Percentiles rank a stretch among this genome's conserved stretches.
Conservation (phyloP, 306 rosid genomes). For the Datisca glomerata region DNA sequence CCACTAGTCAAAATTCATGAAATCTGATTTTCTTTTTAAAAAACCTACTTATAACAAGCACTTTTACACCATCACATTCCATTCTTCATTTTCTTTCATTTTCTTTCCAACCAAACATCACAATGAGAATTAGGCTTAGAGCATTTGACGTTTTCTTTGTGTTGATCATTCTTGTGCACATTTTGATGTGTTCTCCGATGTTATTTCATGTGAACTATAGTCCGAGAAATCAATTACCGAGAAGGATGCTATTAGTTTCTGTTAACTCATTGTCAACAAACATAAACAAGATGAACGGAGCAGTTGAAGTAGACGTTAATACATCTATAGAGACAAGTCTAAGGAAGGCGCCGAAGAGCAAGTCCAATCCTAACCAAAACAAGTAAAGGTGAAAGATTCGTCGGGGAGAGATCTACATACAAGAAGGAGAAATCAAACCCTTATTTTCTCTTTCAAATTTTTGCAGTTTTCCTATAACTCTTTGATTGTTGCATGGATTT, state of each 20-base stretch:
- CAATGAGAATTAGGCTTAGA: neutral
- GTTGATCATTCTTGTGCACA: neutral
- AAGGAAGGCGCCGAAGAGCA: slow-evolving; percentile 2
- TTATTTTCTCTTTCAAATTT: neutral
- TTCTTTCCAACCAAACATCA: neutral
- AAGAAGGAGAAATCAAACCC: neutral
- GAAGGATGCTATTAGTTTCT: slow-evolving; percentile 1
- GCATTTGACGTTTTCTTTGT: neutral
- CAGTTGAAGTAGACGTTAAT: too few relatives aligned
- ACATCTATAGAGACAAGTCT: neutral
- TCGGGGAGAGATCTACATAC: neutral
- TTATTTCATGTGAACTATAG: too few relatives aligned
- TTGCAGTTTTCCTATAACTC: neutral
- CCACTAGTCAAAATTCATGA: too few relatives aligned
- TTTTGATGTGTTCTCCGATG: neutral
- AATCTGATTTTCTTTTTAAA: too few relatives aligned
- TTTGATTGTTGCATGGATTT: neutral
- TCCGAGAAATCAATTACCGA: too few relatives aligned
- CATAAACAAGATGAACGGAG: neutral
- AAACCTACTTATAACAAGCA: too few relatives aligned
- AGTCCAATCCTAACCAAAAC: slow-evolving; percentile 7
- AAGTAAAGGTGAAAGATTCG: neutral
- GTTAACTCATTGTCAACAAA: slow-evolving; percentile 1
- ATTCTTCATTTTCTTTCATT: neutral
- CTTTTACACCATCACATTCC: neutral